Conservation (phyloP, 306 rosid genomes). For the Rosa rugosa region DNA sequence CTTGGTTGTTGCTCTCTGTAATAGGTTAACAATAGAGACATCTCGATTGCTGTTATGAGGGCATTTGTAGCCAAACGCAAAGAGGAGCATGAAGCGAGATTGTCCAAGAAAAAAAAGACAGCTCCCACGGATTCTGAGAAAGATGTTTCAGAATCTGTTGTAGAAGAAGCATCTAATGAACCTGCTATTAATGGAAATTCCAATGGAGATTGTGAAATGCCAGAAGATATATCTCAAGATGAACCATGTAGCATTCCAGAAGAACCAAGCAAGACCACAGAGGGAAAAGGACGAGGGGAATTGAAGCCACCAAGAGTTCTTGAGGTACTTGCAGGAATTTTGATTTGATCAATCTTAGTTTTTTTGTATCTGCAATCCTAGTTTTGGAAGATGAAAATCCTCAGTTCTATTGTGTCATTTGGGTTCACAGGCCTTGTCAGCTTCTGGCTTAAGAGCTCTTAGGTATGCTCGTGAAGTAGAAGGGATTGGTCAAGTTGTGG, state of each 20-base stretch:
- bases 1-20: slow-evolving; percentile 22
- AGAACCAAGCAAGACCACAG: slow-evolving; percentile 41
- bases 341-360: neutral
- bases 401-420: slow-evolving; percentile 15
- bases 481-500: slow-evolving; percentile 93
- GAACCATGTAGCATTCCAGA: slow-evolving; percentile 45
- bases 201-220: slow-evolving; percentile 50
- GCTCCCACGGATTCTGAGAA: slow-evolving; percentile 42
- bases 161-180: slow-evolving; percentile 43
- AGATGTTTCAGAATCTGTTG: slow-evolving; percentile 43
- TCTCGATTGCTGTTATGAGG: slow-evolving; percentile 94
- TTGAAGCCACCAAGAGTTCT: slow-evolving; percentile 84
- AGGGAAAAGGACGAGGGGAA: slow-evolving; percentile 55
- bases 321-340: slow-evolving; percentile 52
- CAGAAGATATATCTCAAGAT: slow-evolving; percentile 46
- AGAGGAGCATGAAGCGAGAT: slow-evolving; percentile 64
- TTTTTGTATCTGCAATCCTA: neutral
- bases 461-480: slow-evolving; percentile 94
- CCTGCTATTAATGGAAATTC: slow-evolving; percentile 35
- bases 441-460: slow-evolving; percentile 95
- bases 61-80: slow-evolving; percentile 60
- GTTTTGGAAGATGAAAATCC: neutral
- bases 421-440: slow-evolving; percentile 78
- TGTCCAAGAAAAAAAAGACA: slow-evolving; percentile 55
- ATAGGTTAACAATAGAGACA: slow-evolving; percentile 95